phyloP scores from a whole-genome alignment of 306 rosid species.

The Mucuna pruriens region DNA sequence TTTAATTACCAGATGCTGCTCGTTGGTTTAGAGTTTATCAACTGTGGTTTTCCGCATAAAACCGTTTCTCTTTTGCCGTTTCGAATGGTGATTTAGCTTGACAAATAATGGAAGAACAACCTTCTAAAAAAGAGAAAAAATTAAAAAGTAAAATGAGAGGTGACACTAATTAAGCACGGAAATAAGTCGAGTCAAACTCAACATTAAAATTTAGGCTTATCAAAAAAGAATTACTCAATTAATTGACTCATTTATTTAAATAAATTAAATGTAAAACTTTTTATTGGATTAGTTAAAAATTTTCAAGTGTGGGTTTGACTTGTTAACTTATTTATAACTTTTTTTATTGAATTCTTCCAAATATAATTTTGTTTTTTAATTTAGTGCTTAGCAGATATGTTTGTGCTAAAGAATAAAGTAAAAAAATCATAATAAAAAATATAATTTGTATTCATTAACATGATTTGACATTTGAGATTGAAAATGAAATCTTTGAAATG shows the following conservation, averaged over 20 bases:
- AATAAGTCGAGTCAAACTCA: not conserved
- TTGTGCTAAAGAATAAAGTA: too few relatives aligned
- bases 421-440: too few relatives aligned
- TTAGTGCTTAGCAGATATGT: not conserved
- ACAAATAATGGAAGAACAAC: not conserved
- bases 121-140: not conserved
- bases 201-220: not conserved
- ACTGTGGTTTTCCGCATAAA: constrained; percentile 50
- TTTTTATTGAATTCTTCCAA: not conserved
- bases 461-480: not conserved
- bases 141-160: not conserved
- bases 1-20: constrained; percentile 26
- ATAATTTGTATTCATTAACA: too few relatives aligned
- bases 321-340: not conserved
- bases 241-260: not conserved
- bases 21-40: constrained; percentile 27
- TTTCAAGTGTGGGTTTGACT: not conserved
- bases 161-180: not conserved
- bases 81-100: constrained; percentile 20
- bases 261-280: not conserved
- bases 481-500: not conserved
- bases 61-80: not conserved
- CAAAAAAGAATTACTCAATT: not conserved
- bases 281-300: not conserved
- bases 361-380: not conserved